phyloP scores from a whole-genome alignment of 805 yeast species.

The Wickerhamomyces bovis region DNA sequence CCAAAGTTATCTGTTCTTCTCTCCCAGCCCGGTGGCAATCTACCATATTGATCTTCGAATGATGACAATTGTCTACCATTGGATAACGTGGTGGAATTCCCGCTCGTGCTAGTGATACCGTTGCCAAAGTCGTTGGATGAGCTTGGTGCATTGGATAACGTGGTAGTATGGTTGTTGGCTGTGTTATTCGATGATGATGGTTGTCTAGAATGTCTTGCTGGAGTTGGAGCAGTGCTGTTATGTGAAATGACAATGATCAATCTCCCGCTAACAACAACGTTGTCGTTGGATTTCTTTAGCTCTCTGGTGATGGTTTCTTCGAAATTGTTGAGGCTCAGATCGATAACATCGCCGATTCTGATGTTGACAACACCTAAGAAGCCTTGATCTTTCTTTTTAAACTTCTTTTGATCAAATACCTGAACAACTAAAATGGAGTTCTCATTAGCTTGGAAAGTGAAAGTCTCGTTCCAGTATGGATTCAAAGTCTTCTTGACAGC shows the following conservation, averaged over 20 bases:
- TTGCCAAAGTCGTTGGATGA: neutral
- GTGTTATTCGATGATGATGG: constrained; percentile 20
- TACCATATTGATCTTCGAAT: constrained; percentile 94
- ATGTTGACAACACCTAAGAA: constrained; percentile 94
- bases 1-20: constrained; percentile 97
- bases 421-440: constrained; percentile 86
- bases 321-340: constrained; percentile 38
- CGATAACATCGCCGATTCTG: constrained; percentile 82
- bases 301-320: constrained; percentile 93
- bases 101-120: constrained; percentile 7
- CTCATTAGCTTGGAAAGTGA: constrained; percentile 69
- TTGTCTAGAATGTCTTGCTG: constrained; percentile 22
- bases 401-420: constrained; percentile 94
- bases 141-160: constrained; percentile 13
- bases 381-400: constrained; percentile 97
- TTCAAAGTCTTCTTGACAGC: constrained; percentile 90
- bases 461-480: constrained; percentile 97
- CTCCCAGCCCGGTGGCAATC: constrained; percentile 99
- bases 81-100: constrained; percentile 16
- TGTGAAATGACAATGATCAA: constrained; percentile 71
- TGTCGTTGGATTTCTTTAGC: constrained; percentile 85
- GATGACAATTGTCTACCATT: constrained; percentile 70
- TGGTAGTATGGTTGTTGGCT: constrained; percentile 9
- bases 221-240: constrained; percentile 8
- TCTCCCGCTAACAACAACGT: constrained; percentile 89